Base-by-base conservation (phyloP, 1,284 basidiomycete genomes). In the Cryptococcus sp. region DNA sequence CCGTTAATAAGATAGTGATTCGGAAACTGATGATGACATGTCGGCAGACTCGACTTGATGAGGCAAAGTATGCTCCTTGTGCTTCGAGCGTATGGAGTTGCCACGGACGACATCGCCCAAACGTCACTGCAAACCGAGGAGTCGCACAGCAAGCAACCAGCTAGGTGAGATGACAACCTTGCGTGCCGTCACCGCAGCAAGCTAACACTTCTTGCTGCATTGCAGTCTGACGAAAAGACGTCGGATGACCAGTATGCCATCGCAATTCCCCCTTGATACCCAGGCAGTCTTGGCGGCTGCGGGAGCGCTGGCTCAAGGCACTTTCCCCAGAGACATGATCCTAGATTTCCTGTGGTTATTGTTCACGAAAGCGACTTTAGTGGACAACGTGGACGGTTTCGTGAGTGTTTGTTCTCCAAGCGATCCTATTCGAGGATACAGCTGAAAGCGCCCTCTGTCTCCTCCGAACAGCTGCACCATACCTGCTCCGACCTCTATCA, bases 291-390 rank as follows among this genome's bases (percentile, higher is more conserved):
- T 62, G 1, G 62, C 66, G 3, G 57, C 67, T 6, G 60, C 62
- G 1, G 38, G 39, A 1, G 38, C 73, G 1, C 44, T 76, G 34
- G 46, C 52, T 1, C 19, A 45, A 3, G 25, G 45, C 5, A 26
- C 54, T 3, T 63, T 59, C n/a, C 69, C 68, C 2, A 37, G 49
- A 1, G 65, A 72, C 26, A 45, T 67, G 43, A 43, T 64, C 0
- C 62, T 76, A 3, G 73, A 76, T 49, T 73, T 74, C 46, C 26
- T 74, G 29, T 76, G 72, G 73, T 58, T 76, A 5, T 55, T 76
- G 11, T 63, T 70, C 22, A 59, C 57, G n/a, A 67, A 64, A 47
- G 63, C 69, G 0, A 47, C 55, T 0, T 51, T 51, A 1, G 64
- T 63, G 0, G 61, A 63, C 7, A 71, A 75, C 37, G 54, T 65